phyloP scores from a whole-genome alignment of 1,284 basidiomycete species.

The Thecaphora frezii region DNA sequence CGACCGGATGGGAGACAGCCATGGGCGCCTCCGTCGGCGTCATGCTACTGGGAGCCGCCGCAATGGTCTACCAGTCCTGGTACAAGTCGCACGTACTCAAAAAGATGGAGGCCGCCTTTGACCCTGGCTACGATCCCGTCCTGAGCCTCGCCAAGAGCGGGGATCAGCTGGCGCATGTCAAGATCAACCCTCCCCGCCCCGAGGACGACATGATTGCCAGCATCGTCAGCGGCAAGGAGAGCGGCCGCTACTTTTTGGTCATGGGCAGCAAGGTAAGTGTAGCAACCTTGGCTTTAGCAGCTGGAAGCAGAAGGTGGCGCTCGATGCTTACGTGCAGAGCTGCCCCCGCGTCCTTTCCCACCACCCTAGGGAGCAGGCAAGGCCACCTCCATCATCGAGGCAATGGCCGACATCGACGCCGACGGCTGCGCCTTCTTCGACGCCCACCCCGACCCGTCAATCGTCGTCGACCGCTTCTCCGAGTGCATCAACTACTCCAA shows the following conservation, averaged over 20 bases:
- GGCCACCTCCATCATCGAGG: conserved; percentile 47
- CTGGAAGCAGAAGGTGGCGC: not conserved
- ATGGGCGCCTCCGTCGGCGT: conserved; percentile 53
- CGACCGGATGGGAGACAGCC: conserved; percentile 52
- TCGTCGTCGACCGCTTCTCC: conserved; percentile 51
- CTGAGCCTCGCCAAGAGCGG: conserved; percentile 42
- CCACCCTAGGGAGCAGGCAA: conserved; percentile 38
- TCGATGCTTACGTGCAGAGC: not conserved
- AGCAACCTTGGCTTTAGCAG: not conserved
- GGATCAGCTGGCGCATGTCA: conserved; percentile 41
- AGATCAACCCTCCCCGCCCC: conserved; percentile 33
- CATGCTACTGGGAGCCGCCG: conserved; percentile 46
- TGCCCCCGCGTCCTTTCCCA: not conserved
- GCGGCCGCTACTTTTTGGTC: conserved; percentile 50
- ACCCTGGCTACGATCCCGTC: conserved; percentile 52
- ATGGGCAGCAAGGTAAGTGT: conserved; percentile 40
- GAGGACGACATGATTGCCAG: conserved; percentile 48
- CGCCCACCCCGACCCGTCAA: conserved; percentile 41
- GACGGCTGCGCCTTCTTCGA: conserved; percentile 55
- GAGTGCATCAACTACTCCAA: conserved; percentile 52
- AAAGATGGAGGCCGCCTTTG: conserved; percentile 54
- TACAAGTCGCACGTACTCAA: conserved; percentile 48
- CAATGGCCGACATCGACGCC: conserved; percentile 44
- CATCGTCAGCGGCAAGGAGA: conserved; percentile 48
- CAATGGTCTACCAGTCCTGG: conserved; percentile 47